phyloP scores from a whole-genome alignment of 192 early-diverging fungal species.

The Backusella psychrophila region DNA sequence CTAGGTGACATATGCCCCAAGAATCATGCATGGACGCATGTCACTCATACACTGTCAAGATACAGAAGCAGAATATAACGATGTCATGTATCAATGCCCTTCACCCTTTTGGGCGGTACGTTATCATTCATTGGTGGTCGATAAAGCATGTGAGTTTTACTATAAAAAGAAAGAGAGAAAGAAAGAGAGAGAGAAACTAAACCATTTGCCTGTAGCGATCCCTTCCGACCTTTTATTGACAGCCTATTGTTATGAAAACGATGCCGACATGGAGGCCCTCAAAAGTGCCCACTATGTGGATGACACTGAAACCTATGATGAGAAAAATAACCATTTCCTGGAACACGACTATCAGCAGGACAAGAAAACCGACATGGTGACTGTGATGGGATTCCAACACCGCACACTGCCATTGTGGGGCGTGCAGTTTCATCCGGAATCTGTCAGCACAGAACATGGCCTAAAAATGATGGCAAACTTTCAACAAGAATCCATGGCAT shows the following conservation, averaged over 20 bases:
- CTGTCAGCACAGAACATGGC: constrained; percentile 85
- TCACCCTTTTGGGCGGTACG: constrained; percentile 73
- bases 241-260: constrained; percentile 57
- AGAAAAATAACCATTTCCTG: constrained; percentile 22
- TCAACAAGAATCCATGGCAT: constrained; percentile 42
- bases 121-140: constrained; percentile 88
- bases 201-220: constrained; percentile 41
- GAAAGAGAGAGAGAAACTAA: too few relatives aligned
- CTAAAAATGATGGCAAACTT: constrained; percentile 74
- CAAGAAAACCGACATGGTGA: constrained; percentile 20
- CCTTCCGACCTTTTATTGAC: constrained; percentile 57
- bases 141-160: constrained; percentile 42
- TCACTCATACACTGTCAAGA: constrained; percentile 49
- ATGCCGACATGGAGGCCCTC: constrained; percentile 35
- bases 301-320: constrained; percentile 1
- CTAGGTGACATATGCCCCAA: constrained; percentile 58
- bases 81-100: constrained; percentile 61
- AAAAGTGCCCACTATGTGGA: constrained; percentile 16
- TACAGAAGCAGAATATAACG: neutral
- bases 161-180: neutral
- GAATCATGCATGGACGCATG: constrained; percentile 83
- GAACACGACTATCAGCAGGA: neutral
- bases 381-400: constrained; percentile 85
- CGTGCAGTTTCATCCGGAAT: constrained; percentile 97
- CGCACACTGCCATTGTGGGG: constrained; percentile 69